Base-by-base conservation (phyloP, 192 early-diverging fungal genomes). In the Gonapodya prolifera region DNA sequence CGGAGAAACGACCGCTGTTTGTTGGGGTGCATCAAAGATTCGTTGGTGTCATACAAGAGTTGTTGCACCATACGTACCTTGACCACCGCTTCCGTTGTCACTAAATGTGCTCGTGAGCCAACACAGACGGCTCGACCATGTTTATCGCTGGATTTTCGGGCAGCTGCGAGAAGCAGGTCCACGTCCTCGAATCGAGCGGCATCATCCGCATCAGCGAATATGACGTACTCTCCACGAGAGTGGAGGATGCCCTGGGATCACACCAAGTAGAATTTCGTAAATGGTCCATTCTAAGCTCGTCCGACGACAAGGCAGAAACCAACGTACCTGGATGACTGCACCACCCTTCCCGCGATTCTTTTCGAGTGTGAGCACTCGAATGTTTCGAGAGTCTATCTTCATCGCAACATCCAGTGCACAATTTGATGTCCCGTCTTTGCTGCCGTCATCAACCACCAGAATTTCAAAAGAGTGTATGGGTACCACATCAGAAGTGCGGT, bases 201-300 rank as follows among this genome's bases (percentile, higher is more conserved):
- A 2, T 95, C 97, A 84, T 99, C 97, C 0, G 97, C 97, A 82
- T 99, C 97, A 18, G 92, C 95, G 87, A 99, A 96, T 77, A 99
- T 82, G 36, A 96, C 75, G 71, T 82, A 82, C 35, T 91, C 83
- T 28, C 95, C 97, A 30, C 91, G 82, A 13, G 93, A 85, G 45
- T 86, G 87, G 77, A 95, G 81, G 80, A 97, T 89, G 30, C 96
- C 96, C 92, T 97, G 86, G 33, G 35, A 23, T 34, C 34, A n/a
- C n/a, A n/a, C n/a, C n/a, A n/a, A n/a, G n/a, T n/a, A n/a, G n/a
- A 2, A 31, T 23, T 29, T 1, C 28, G 70, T 45, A 1, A 69
- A 70, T n/a, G n/a, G n/a, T n/a, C n/a, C 79, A 80, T 1, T 1
- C 1, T 69, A 0, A 29, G 61, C 31, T 76, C 45, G 23, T 79